Percentiles rank a stretch among this genome's conserved stretches.
Conservation (phyloP, 495 filamentous ascomycete species). For the Trichoderma parareesei region DNA sequence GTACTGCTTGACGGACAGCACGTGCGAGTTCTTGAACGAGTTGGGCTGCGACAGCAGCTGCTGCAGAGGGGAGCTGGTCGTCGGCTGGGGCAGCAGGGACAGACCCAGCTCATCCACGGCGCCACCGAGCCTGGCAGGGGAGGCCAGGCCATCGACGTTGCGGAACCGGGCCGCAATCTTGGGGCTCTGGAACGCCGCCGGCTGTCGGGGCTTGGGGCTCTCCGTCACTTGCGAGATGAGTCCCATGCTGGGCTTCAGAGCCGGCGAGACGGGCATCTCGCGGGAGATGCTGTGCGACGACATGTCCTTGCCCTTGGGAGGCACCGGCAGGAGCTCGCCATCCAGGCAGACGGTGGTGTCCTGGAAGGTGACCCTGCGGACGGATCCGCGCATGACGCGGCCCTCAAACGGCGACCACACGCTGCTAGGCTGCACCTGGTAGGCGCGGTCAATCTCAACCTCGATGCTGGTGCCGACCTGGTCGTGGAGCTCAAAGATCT, state of each 20-base stretch:
- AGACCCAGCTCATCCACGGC: conserved; percentile 45
- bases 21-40: conserved; percentile 75
- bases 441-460: conserved; percentile 64
- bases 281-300: conserved; percentile 58
- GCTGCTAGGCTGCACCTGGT: conserved; percentile 44
- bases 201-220: conserved; percentile 18
- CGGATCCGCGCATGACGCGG: conserved; percentile 60
- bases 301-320: conserved; percentile 63
- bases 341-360: conserved; percentile 71
- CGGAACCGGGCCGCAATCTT: conserved; percentile 9
- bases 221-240: conserved; percentile 19
- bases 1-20: conserved; percentile 87
- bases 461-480: conserved; percentile 67
- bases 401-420: conserved; percentile 72
- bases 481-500: conserved; percentile 81
- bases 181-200: background rate
- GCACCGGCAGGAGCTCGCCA: conserved; percentile 50
- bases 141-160: conserved; percentile 15
- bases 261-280: conserved; percentile 47
- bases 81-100: conserved; percentile 33
- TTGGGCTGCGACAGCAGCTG: conserved; percentile 66
- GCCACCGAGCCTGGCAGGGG: conserved; percentile 12
- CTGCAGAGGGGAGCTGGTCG: conserved; percentile 38
- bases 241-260: conserved; percentile 33
- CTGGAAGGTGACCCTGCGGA: conserved; percentile 74